Percentiles rank a stretch among this genome's conserved stretches.
These are phyloP conservation scores for Pichia sp. DNA, from an alignment of 1,139 yeast species.

Conservation along the genomic window DNA sequence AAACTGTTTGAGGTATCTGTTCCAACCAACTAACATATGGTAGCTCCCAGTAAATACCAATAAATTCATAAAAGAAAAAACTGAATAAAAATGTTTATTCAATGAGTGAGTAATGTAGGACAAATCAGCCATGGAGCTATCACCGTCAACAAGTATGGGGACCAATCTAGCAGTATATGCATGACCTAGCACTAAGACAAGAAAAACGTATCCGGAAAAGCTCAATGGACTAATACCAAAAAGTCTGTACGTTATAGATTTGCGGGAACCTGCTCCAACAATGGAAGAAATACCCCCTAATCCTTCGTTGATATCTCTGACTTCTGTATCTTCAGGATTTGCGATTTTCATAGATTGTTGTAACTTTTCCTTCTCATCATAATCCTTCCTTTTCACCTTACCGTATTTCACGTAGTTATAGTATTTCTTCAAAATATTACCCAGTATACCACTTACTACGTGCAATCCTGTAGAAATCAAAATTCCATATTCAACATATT, in stretches of 20 bases:
- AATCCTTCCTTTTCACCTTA: slow-evolving; percentile 8
- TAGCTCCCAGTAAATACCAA: slow-evolving; percentile 26
- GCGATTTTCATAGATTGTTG: slow-evolving; percentile 2
- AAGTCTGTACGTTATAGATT: slow-evolving; percentile 33
- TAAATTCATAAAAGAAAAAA: slow-evolving; percentile 7
- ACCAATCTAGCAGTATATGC: slow-evolving; percentile 37
- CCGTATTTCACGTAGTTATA: slow-evolving; percentile 22
- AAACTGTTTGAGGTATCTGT: slow-evolving; percentile 24
- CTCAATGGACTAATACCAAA: slow-evolving; percentile 41
- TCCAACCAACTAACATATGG: slow-evolving; percentile 35
- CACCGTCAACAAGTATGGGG: slow-evolving; percentile 55
- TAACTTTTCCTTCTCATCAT: neutral
- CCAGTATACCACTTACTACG: slow-evolving; percentile 41
- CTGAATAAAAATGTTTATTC: neutral
- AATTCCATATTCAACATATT: slow-evolving; percentile 39
- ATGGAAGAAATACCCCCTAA: slow-evolving; percentile 49
- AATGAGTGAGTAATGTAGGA: slow-evolving; percentile 42
- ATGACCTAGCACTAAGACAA: slow-evolving; percentile 42
- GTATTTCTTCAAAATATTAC: slow-evolving; percentile 34
- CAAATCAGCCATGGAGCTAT: slow-evolving; percentile 48
- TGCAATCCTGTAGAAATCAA: slow-evolving; percentile 44
- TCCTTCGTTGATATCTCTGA: slow-evolving; percentile 41
- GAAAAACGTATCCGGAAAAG: slow-evolving; percentile 50
- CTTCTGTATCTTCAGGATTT: slow-evolving; percentile 21
- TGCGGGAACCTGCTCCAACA: slow-evolving; percentile 46